phyloP scores from a whole-genome alignment of 179 eudicot species.

The Heliamphora pulchella region DNA sequence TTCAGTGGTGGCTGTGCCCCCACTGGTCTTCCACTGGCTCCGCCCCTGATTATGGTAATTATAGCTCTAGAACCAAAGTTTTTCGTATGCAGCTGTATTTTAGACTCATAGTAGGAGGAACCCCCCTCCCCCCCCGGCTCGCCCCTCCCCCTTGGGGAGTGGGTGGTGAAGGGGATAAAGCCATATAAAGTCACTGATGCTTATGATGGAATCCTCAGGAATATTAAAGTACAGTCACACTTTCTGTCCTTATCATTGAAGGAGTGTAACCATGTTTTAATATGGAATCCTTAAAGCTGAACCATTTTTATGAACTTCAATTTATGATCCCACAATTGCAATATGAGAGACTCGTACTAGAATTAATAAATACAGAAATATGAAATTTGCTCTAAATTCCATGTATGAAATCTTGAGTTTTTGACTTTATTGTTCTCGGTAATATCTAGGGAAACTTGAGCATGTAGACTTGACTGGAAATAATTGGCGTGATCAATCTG shows the following conservation, averaged over 20 bases:
- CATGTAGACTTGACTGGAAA: slow-evolving; percentile 72
- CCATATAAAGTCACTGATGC: neutral
- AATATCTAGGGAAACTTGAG: slow-evolving; percentile 44
- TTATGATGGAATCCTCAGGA: neutral
- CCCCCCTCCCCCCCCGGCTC: no score
- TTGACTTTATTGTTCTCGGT: slow-evolving; percentile 9
- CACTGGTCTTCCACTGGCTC: no score
- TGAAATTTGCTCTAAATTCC: neutral
- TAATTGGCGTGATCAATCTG: slow-evolving; percentile 27
- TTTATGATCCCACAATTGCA: neutral
- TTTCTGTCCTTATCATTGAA: neutral
- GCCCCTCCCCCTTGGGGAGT: neutral
- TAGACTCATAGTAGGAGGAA: neutral
- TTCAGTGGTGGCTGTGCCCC: no score
- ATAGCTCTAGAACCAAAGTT: neutral
- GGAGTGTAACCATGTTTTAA: neutral
- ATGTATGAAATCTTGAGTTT: neutral
- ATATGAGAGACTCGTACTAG: neutral
- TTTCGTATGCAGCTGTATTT: neutral
- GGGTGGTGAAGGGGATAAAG: no score
- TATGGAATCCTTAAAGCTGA: slow-evolving; percentile 6
- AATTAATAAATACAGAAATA: neutral
- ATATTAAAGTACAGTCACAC: neutral
- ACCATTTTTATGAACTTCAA: neutral
- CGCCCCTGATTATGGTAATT: no score